Percentiles rank a stretch among this genome's conserved stretches.
These are phyloP conservation scores for Fraxinus floribunda DNA, from an alignment of 305 asterid genomes.

Conservation along the genomic window DNA sequence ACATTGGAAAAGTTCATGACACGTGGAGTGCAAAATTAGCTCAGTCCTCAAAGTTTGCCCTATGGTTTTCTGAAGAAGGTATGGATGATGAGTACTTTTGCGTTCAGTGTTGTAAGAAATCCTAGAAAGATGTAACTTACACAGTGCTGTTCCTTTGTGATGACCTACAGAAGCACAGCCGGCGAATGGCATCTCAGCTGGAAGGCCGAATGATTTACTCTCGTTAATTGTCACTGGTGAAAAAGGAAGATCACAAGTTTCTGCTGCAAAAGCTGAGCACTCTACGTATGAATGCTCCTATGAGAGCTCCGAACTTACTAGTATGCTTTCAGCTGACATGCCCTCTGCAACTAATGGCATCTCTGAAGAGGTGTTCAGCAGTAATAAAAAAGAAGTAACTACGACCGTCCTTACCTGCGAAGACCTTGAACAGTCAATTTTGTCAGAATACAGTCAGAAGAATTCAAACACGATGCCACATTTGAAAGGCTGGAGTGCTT, in stretches of 20 bases:
- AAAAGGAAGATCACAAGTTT: slow-evolving; percentile 45
- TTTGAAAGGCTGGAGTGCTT: slow-evolving; percentile 32
- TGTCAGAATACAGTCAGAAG: slow-evolving; percentile 62
- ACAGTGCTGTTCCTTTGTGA: slow-evolving; percentile 1
- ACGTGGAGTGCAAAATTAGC: slow-evolving; percentile 39
- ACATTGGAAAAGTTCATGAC: slow-evolving; percentile 49
- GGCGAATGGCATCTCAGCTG: slow-evolving; percentile 37
- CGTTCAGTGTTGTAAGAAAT: slow-evolving; percentile 9
- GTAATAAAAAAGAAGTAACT: slow-evolving; percentile 41
- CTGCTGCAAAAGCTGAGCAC: slow-evolving; percentile 35
- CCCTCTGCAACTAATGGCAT: slow-evolving; percentile 43
- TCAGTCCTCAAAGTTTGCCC: slow-evolving; percentile 79
- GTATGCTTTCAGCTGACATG: slow-evolving; percentile 26
- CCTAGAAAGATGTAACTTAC: slow-evolving; percentile 16
- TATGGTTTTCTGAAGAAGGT: slow-evolving; percentile 93
- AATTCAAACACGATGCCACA: slow-evolving; percentile 34
- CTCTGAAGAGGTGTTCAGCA: slow-evolving; percentile 40
- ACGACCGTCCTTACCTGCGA: slow-evolving; percentile 77
- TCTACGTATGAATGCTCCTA: slow-evolving; percentile 23
- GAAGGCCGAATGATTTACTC: slow-evolving; percentile 60
- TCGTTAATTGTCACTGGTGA: slow-evolving; percentile 69
- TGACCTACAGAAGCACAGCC: slow-evolving; percentile 43
- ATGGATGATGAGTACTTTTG: slow-evolving; percentile 10
- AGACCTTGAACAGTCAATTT: slow-evolving; percentile 88
- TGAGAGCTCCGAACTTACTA: slow-evolving; percentile 34